These are phyloP conservation scores for Suhomyces panamericanus DNA, from an alignment of 1,139 yeast genomes.

Conservation along the genomic window DNA sequence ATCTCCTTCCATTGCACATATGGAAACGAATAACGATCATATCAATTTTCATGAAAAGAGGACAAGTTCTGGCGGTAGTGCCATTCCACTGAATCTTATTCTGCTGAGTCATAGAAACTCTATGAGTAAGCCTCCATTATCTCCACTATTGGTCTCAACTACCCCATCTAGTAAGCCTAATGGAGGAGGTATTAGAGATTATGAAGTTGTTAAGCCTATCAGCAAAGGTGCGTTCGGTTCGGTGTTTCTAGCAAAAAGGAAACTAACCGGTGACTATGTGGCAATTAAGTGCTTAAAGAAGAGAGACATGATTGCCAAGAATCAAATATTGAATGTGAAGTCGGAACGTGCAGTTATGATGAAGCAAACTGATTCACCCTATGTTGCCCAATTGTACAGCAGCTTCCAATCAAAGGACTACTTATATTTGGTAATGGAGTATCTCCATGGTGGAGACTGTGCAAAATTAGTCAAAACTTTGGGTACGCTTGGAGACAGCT, in stretches of 20 bases:
- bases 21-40: conserved; percentile 14
- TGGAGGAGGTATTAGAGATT: conserved; percentile 70
- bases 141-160: conserved; percentile 75
- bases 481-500: conserved; percentile 78
- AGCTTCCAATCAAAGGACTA: conserved; percentile 89
- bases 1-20: conserved; percentile 36
- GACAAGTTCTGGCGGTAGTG: conserved; percentile 19
- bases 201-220: conserved; percentile 87
- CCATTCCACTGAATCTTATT: conserved; percentile 9
- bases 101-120: conserved; percentile 14
- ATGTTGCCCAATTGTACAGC: conserved; percentile 85
- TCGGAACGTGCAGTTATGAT: conserved; percentile 97
- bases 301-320: conserved; percentile 94
- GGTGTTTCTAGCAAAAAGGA: conserved; percentile 81
- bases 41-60: conserved; percentile 17
- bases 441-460: conserved; percentile 93
- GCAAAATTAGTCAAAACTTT: conserved; percentile 80
- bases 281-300: conserved; percentile 95
- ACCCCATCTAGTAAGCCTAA: conserved; percentile 49
- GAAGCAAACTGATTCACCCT: conserved; percentile 93
- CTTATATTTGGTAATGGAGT: conserved; percentile 93
- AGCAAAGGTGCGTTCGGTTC: conserved; percentile 98
- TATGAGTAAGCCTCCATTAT: conserved; percentile 60
- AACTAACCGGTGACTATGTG: conserved; percentile 88
- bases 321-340: conserved; percentile 91